Base-by-base conservation (phyloP, 208 protist species). In the Leptomonas pyrrhocoris region DNA sequence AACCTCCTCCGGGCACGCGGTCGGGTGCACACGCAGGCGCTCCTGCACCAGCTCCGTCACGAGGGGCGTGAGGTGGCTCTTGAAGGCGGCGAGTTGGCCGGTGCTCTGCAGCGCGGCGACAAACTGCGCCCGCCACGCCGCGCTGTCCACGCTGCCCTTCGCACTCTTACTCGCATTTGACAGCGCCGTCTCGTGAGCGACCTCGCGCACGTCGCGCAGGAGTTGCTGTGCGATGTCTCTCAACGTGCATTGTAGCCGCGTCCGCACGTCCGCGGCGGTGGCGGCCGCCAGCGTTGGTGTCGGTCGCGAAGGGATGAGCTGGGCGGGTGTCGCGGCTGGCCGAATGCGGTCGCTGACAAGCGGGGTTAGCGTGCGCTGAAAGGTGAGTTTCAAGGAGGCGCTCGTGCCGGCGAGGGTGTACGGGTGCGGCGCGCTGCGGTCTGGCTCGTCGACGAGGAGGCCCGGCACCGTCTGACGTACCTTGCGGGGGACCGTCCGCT, bases 281-380 rank as follows among this genome's bases (percentile, higher is more conserved):
- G 73, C 66, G 31, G 65, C 57, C 28, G 65, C 43, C n/a, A 60
- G 21, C 31, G 58, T 61, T 12, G 64, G 68, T 19, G 31, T 50
- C n/a, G 79, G 66, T 15, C 68, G 54, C 19, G 76, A 55, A 7
- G 92, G 86, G 43, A 97, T 92, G 23, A 97, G 80, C 56, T 94
- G 89, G 21, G 66, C 57, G 11, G 94, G 94, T 25, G 70, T 84
- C 15, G 94, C 36, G 11, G 64, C 57, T 1, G 94, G 89, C 6
- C 87, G 81, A 15, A 90, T 77, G 36, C 94, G 92, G 69, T 95
- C 86, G 25, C 74, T 87, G 19, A 87, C 81, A 16, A 96, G 84
- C 23, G 78, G 85, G 31, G 85, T 85, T 36, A 97, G 67, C 9
- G 94, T 86, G 46, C 76, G 84, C 54, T 85, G 77, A 46, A 96